These are phyloP conservation scores for Cladophialophora psammophila DNA, from an alignment of 2,329 filamentous ascomycete genomes.

Conservation along the genomic window DNA sequence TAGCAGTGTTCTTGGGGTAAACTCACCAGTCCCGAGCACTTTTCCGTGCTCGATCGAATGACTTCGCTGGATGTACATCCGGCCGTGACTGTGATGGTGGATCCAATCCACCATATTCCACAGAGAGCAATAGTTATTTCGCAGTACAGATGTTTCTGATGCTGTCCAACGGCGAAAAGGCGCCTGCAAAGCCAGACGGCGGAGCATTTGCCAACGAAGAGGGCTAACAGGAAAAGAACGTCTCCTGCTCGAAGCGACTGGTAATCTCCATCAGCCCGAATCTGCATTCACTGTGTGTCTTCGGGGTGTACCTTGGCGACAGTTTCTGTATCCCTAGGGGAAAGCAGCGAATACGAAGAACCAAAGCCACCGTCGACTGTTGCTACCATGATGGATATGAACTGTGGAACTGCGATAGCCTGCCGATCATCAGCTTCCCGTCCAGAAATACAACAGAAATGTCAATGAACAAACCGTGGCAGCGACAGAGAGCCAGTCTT, in stretches of 20 bases:
- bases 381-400: conserved; percentile 24
- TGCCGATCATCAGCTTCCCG: conserved; percentile 17
- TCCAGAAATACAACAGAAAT: background rate
- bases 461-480: conserved; percentile 22
- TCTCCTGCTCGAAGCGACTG: conserved; percentile 29
- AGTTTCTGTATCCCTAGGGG: conserved; percentile 13
- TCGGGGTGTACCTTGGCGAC: conserved; percentile 19
- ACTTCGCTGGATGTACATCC: conserved; percentile 20
- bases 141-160: conserved; percentile 20
- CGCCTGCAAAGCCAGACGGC: conserved; percentile 24
- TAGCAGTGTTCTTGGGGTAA: background rate
- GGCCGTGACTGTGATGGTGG: conserved; percentile 26
- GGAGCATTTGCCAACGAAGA: conserved; percentile 29
- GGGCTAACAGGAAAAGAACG: conserved; percentile 29
- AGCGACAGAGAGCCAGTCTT: conserved; percentile 32
- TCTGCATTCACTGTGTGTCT: background rate
- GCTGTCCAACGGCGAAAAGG: conserved; percentile 26
- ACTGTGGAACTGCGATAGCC: conserved; percentile 27
- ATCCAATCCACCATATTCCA: conserved; percentile 29
- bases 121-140: conserved; percentile 27
- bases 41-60: conserved; percentile 6
- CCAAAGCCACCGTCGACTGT: conserved; percentile 28
- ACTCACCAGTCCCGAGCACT: conserved; percentile 27
- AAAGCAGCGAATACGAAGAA: conserved; percentile 22
- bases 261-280: conserved; percentile 7